These are phyloP conservation scores for Acacia acuminata DNA, from an alignment of 306 rosid genomes.

Conservation along the genomic window DNA sequence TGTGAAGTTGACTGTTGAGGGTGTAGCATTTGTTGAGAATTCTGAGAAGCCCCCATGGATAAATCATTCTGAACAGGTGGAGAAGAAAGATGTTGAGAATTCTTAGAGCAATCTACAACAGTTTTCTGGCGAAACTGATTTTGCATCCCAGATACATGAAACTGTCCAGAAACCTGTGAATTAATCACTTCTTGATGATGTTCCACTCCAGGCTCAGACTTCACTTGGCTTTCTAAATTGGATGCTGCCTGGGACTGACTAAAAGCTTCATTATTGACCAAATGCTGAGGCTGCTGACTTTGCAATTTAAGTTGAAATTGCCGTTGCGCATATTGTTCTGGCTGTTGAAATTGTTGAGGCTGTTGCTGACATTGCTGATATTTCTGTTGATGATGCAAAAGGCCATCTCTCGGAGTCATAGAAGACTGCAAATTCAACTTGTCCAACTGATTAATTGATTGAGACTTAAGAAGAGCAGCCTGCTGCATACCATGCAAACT, in stretches of 20 bases:
- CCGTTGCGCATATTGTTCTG: slow-evolving; percentile 59
- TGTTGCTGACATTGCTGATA: slow-evolving; percentile 68
- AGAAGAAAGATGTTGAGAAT: slow-evolving; percentile 54
- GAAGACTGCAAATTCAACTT: slow-evolving; percentile 74
- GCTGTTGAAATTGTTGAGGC: slow-evolving; percentile 72
- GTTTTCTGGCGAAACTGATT: slow-evolving; percentile 70
- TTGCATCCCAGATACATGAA: slow-evolving; percentile 64
- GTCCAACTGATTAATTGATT: slow-evolving; percentile 60
- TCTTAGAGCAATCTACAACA: slow-evolving; percentile 58
- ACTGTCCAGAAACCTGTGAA: slow-evolving; percentile 61
- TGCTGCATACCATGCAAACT: slow-evolving; percentile 67
- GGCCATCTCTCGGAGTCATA: slow-evolving; percentile 59
- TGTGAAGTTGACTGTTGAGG: slow-evolving; percentile 53
- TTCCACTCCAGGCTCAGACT: slow-evolving; percentile 67
- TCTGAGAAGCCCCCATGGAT: slow-evolving; percentile 57
- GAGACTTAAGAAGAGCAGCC: slow-evolving; percentile 60
- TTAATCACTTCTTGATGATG: slow-evolving; percentile 59
- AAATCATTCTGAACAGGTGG: slow-evolving; percentile 63
- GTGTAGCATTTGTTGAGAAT: slow-evolving; percentile 61
- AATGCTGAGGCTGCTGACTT: slow-evolving; percentile 63
- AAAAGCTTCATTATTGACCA: slow-evolving; percentile 57
- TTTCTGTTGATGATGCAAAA: slow-evolving; percentile 65
- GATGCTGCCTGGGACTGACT: slow-evolving; percentile 64
- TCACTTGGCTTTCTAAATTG: slow-evolving; percentile 56
- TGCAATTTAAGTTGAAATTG: slow-evolving; percentile 60